phyloP scores from a whole-genome alignment of 2,329 filamentous ascomycete species.

The Corynespora cassiicola region DNA sequence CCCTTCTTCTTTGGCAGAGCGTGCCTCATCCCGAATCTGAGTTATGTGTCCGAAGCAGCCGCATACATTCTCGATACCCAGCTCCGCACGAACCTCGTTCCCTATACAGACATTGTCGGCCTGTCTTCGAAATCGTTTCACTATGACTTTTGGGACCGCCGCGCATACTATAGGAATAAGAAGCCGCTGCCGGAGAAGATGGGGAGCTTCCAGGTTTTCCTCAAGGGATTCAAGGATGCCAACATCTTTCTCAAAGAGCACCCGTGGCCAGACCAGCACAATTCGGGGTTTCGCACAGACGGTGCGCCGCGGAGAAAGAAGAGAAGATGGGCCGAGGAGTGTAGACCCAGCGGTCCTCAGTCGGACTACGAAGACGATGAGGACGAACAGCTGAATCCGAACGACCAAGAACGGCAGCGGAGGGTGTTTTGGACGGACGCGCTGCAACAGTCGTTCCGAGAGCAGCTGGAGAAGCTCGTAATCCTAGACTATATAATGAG shows the following conservation, averaged over 20 bases:
- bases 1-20: conserved; percentile 96
- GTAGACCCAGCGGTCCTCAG: conserved; percentile 69
- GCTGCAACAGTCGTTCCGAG: conserved; percentile 89
- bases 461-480: conserved; percentile 95
- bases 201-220: conserved; percentile 95
- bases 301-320: conserved; percentile 72
- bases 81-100: conserved; percentile 88
- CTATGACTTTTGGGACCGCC: conserved; percentile 96
- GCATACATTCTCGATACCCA: conserved; percentile 94
- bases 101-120: conserved; percentile 94
- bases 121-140: conserved; percentile 97
- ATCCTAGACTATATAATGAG: conserved; percentile 99
- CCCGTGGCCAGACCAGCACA: conserved; percentile 93
- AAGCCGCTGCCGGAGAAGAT: conserved; percentile 87
- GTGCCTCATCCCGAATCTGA: conserved; percentile 95
- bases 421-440: conserved; percentile 84
- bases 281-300: conserved; percentile 69
- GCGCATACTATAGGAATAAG: conserved; percentile 85
- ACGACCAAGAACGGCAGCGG: conserved; percentile 46
- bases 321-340: conserved; percentile 77
- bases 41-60: conserved; percentile 96
- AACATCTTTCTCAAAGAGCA: conserved; percentile 94
- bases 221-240: conserved; percentile 96
- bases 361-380: conserved; percentile 68
- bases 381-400: conserved; percentile 52